phyloP scores from a whole-genome alignment of 805 yeast species.

The Candida alai region DNA sequence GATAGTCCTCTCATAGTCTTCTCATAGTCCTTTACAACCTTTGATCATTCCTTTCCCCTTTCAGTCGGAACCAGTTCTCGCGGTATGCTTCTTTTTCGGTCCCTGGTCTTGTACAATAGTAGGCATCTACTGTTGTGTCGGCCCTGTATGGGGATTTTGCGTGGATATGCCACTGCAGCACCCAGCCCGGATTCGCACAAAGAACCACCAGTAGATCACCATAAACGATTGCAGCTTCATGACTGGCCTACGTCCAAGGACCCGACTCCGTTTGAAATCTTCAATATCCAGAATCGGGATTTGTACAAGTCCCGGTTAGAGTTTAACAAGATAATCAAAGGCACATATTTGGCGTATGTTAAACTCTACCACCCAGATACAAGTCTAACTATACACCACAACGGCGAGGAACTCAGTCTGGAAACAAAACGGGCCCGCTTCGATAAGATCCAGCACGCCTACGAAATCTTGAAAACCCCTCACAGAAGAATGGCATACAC shows the following conservation, averaged over 20 bases:
- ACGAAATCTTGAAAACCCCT: conserved; percentile 50
- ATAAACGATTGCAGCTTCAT: conserved; percentile 23
- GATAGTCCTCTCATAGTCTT: too few relatives aligned
- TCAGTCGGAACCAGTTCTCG: too few relatives aligned
- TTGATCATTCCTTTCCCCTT: too few relatives aligned
- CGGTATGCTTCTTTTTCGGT: too few relatives aligned
- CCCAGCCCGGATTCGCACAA: neutral
- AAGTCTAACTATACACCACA: conserved; percentile 6
- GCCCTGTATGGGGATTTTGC: too few relatives aligned
- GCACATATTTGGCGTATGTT: conserved; percentile 41
- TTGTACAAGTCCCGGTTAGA: conserved; percentile 39
- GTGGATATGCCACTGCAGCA: neutral
- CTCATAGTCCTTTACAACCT: too few relatives aligned
- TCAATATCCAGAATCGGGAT: conserved; percentile 34
- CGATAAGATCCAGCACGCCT: conserved; percentile 32
- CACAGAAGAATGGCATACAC: conserved; percentile 32
- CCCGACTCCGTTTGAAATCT: conserved; percentile 73
- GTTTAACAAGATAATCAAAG: conserved; percentile 46
- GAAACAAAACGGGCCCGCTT: conserved; percentile 31
- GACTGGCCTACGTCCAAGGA: conserved; percentile 55
- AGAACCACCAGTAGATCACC: conserved; percentile 15
- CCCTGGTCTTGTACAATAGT: too few relatives aligned
- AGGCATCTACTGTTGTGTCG: too few relatives aligned
- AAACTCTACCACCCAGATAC: conserved; percentile 83
- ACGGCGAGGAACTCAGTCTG: conserved; percentile 26